Conservation (phyloP, 129 eudicot species). For the Helichrysum umbraculigerum region DNA sequence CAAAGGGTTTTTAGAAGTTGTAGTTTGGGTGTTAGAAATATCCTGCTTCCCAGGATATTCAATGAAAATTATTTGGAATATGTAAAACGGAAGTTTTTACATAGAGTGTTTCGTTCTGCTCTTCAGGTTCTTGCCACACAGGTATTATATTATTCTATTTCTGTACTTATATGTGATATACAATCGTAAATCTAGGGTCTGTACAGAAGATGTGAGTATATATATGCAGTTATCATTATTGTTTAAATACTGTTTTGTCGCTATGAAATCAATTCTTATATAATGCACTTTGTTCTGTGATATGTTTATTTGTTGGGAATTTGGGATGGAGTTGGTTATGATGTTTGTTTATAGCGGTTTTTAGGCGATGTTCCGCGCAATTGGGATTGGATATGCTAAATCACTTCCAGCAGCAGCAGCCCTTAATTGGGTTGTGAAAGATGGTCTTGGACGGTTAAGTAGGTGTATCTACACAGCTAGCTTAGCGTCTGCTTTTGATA, state of each 20-base stretch:
- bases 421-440: conserved; percentile 78
- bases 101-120: conserved; percentile 89
- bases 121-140: conserved; percentile 99
- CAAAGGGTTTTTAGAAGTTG: conserved; percentile 42
- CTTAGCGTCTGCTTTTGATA: conserved; percentile 87
- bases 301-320: too few relatives aligned
- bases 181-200: too few relatives aligned
- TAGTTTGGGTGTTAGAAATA: conserved; percentile 48
- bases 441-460: conserved; percentile 88
- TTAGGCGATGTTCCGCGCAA: conserved; percentile 98
- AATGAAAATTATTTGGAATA: conserved; percentile 67
- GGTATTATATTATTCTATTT: conserved; percentile 37
- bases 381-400: conserved; percentile 78
- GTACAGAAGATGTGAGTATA: too few relatives aligned
- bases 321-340: neutral
- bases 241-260: neutral
- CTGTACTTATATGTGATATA: too few relatives aligned
- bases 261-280: neutral
- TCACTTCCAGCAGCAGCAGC: conserved; percentile 98
- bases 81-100: conserved; percentile 95
- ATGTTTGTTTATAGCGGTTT: neutral
- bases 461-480: conserved; percentile 94
- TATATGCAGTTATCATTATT: neutral
- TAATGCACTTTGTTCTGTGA: too few relatives aligned
- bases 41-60: conserved; percentile 73